These are phyloP conservation scores for Paxillus rubicundulus DNA, from an alignment of 768 basidiomycete genomes.

Conservation along the genomic window DNA sequence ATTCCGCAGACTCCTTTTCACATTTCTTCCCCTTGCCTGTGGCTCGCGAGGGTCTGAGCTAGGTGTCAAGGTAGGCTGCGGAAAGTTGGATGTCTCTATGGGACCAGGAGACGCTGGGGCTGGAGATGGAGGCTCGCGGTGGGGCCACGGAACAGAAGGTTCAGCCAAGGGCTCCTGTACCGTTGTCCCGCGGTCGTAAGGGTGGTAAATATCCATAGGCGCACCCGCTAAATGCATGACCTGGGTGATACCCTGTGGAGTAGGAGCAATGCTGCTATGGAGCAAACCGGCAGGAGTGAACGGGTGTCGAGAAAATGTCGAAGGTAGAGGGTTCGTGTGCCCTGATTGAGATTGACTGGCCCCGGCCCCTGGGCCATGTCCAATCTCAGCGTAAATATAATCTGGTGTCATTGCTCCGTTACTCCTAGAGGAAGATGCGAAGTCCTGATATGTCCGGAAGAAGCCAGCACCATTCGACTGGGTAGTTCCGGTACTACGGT, in stretches of 20 bases:
- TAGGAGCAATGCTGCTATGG: slow-evolving; percentile 15
- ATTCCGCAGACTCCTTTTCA: slow-evolving; percentile 63
- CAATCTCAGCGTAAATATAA: slow-evolving; percentile 72
- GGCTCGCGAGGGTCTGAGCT: slow-evolving; percentile 30
- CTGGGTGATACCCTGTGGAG: slow-evolving; percentile 33
- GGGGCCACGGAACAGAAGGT: slow-evolving; percentile 42
- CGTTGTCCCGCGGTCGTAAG: slow-evolving; percentile 9
- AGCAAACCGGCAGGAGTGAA: slow-evolving; percentile 23
- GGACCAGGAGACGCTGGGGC: slow-evolving; percentile 33
- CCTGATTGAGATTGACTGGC: slow-evolving; percentile 17
- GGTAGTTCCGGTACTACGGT: slow-evolving; percentile 49
- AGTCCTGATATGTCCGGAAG: slow-evolving; percentile 58
- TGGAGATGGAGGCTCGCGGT: slow-evolving; percentile 40
- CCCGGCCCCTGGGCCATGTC: slow-evolving; percentile 60
- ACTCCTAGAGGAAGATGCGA: slow-evolving; percentile 39
- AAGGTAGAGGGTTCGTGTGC: slow-evolving; percentile 15
- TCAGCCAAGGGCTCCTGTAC: slow-evolving; percentile 10
- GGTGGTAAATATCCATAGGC: slow-evolving; percentile 18
- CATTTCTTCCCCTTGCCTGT: slow-evolving; percentile 55
- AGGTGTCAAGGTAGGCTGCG: slow-evolving; percentile 32
- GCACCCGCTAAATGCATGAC: slow-evolving; percentile 36
- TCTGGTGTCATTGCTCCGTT: slow-evolving; percentile 69
- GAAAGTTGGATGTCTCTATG: slow-evolving; percentile 43
- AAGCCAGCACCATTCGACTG: slow-evolving; percentile 58
- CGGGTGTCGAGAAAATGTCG: slow-evolving; percentile 19